Evolutionary conservation across 164 flowering plant species (phyloP).

Genomic region (Cinnamomum micranthum): DNA sequence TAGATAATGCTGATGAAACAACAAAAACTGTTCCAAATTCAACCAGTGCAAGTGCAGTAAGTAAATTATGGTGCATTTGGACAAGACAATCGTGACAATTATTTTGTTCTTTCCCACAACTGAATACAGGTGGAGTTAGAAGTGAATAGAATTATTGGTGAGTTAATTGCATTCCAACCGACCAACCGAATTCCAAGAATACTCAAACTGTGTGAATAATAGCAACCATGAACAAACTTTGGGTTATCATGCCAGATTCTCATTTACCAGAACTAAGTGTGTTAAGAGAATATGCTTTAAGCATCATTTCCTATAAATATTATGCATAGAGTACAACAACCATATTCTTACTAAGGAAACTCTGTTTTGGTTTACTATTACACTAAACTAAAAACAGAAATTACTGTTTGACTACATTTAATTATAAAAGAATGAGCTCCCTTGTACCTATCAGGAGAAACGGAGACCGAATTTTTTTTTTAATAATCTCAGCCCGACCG

Average conservation of each 20-base stretch:
- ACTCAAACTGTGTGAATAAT: not conserved
- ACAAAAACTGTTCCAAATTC: too few relatives aligned
- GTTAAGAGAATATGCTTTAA: not conserved
- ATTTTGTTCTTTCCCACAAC: too few relatives aligned
- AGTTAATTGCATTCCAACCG: too few relatives aligned
- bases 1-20: too few relatives aligned
- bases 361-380: not conserved
- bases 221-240: not conserved
- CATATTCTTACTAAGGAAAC: not conserved
- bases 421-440: constrained; percentile 19
- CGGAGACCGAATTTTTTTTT: constrained; percentile 16
- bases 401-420: constrained; percentile 1
- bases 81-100: too few relatives aligned
- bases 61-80: too few relatives aligned
- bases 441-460: constrained; percentile 10
- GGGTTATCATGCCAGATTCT: not conserved
- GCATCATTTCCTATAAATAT: constrained; percentile 1
- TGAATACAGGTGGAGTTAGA: too few relatives aligned
- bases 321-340: not conserved
- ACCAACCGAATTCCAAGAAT: too few relatives aligned
- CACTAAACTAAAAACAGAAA: not conserved
- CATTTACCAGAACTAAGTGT: not conserved
- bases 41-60: too few relatives aligned
- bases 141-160: too few relatives aligned
- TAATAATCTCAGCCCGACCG: constrained; percentile 4